These are phyloP conservation scores for Magnusiomyces fungicola DNA, from an alignment of 1,139 yeast genomes.

Conservation along the genomic window DNA sequence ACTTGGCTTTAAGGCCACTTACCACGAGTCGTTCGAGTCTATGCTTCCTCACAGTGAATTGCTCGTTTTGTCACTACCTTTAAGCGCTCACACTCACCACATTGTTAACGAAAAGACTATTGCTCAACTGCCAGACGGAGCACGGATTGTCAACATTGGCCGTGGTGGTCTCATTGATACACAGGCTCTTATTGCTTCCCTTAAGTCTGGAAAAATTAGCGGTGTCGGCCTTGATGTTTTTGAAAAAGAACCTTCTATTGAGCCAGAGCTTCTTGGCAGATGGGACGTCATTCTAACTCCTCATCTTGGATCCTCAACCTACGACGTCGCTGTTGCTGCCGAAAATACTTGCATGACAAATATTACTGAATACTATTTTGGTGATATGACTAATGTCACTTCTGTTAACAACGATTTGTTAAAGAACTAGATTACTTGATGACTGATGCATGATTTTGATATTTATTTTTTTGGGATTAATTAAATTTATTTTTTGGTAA, in stretches of 20 bases:
- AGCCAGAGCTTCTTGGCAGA: conserved; percentile 46
- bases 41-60: conserved; percentile 45
- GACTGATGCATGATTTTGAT: too few species aligned
- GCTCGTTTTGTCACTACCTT: conserved; percentile 63
- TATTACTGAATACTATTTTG: conserved; percentile 38
- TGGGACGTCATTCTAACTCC: conserved; percentile 71
- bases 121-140: conserved; percentile 41
- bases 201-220: conserved; percentile 64
- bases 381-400: conserved; percentile 11
- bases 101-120: conserved; percentile 47
- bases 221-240: conserved; percentile 60
- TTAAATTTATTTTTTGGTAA: too few species aligned
- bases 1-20: conserved; percentile 38
- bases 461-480: too few species aligned
- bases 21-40: conserved; percentile 36
- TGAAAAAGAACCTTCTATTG: conserved; percentile 58
- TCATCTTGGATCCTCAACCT: conserved; percentile 69
- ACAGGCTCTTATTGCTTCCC: conserved; percentile 48
- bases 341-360: conserved; percentile 43
- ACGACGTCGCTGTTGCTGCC: conserved; percentile 38
- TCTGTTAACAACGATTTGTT: conserved; percentile 11
- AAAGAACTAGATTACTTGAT: too few species aligned
- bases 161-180: conserved; percentile 72
- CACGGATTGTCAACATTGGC: conserved; percentile 70
- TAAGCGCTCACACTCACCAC: conserved; percentile 50